Evolutionary conservation across 2,329 filamentous ascomycete genomes (phyloP), one percentile per base, ranked within the genome.

Genomic region (Mycocentrospora acerina): DNA sequence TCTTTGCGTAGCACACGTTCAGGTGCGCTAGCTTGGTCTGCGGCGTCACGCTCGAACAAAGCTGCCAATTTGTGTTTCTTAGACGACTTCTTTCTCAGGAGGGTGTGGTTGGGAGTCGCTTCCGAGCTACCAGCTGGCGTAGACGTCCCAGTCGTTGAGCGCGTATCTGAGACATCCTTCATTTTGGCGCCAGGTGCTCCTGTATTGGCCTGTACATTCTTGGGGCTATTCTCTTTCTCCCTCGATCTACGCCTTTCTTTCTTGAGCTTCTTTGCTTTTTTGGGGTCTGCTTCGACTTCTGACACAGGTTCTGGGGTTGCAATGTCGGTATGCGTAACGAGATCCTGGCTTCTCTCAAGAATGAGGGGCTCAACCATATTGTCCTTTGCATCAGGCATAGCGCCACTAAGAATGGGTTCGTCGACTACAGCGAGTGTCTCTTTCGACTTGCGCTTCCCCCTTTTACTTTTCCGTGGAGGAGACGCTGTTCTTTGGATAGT

Each of bases 51-150:
- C 35, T 67, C 62, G 31, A 62, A 65, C 36, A 64, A 42, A 7
- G 61, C 48, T 25, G 62, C 55, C 9, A 66, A 44, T 29, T 62
- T 64, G 40, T 64, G 65, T 37, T 65, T 68, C 51, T 62, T 69
- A 4, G 53, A 57, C 22, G 66, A 59, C 42, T 69, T 71, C 41
- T 68, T 69, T 30, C 46, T 57, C 24, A 64, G 47, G 14, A 64
- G 47, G 14, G 58, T 60, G 9, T 42, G 45, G 4, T 44, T 12
- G 22, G 40, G 39, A 12, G 42, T 36, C 18, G 40, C 35, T 30
- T 51, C 43, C n/a, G 44, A 32, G 10, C 42, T 33, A 27, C 49
- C 48, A 17, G 42, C 24, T 4, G 45, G 27, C 2, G 37, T 39
- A 15, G 32, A 19, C 12, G 41, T 14, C 24, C 33, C 14, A n/a